phyloP scores from a whole-genome alignment of 805 yeast species.

The Monosporozyma aquatica region DNA sequence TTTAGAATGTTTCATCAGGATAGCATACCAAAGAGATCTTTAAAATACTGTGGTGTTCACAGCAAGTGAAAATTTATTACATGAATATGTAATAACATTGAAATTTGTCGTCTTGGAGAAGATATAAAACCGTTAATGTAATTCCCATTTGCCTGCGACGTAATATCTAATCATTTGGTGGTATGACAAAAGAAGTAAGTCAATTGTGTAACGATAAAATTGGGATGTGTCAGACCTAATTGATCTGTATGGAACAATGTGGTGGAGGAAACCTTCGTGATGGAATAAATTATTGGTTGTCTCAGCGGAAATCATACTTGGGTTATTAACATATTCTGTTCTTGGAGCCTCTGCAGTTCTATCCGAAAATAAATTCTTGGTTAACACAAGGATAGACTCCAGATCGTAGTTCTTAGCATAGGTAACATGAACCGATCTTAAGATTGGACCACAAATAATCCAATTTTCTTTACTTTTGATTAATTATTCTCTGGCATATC shows the following conservation, averaged over 20 bases:
- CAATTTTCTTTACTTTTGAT: conserved; percentile 11
- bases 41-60: conserved; percentile 59
- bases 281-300: too few species aligned
- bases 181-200: conserved; percentile 36
- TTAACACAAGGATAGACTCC: conserved; percentile 60
- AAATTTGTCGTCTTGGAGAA: conserved; percentile 60
- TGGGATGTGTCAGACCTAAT: conserved; percentile 27
- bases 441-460: conserved; percentile 62
- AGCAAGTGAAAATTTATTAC: conserved; percentile 80
- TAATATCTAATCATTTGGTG: conserved; percentile 61
- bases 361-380: conserved; percentile 36
- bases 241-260: conserved; percentile 35
- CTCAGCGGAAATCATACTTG: too few species aligned
- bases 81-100: conserved; percentile 77
- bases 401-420: conserved; percentile 42
- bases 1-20: conserved; percentile 54
- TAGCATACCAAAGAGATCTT: conserved; percentile 82
- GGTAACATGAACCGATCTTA: conserved; percentile 62
- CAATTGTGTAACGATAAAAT: conserved; percentile 61
- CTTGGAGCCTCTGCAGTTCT: conserved; percentile 28
- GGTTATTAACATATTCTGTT: conserved; percentile 8
- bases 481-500: conserved; percentile 17
- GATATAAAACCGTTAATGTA: conserved; percentile 55
- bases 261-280: too few species aligned
- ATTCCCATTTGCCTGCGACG: conserved; percentile 38